These are phyloP conservation scores for Sarcodon sp. DNA, from an alignment of 768 basidiomycete genomes.

Conservation along the genomic window DNA sequence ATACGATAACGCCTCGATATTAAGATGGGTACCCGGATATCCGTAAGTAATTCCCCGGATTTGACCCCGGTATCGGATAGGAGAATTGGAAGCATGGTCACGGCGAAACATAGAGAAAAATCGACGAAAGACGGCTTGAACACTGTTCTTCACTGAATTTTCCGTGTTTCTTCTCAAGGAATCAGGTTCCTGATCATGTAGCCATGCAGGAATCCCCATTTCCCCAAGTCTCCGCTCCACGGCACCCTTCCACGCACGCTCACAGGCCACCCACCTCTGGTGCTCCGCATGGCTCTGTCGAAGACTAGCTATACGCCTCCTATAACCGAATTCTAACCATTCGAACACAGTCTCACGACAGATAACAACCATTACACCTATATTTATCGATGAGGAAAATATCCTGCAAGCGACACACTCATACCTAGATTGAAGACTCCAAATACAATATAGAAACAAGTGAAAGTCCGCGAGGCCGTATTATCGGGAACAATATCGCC, in stretches of 20 bases:
- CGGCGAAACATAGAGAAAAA: not conserved
- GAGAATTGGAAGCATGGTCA: not conserved
- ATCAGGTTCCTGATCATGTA: conserved; percentile 21
- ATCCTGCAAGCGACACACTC: conserved; percentile 15
- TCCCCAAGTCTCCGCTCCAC: conserved; percentile 51
- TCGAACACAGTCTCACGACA: conserved; percentile 65
- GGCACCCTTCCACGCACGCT: conserved; percentile 43
- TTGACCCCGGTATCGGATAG: conserved; percentile 1
- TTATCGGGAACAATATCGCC: conserved; percentile 57
- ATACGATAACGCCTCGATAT: conserved; percentile 44
- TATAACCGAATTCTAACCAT: conserved; percentile 53
- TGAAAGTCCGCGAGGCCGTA: conserved; percentile 42
- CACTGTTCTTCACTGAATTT: conserved; percentile 2
- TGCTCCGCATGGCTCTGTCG: conserved; percentile 30
- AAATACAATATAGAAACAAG: conserved; percentile 40
- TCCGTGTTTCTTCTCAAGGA: conserved; percentile 1
- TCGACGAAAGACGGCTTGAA: not conserved
- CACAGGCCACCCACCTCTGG: conserved; percentile 29
- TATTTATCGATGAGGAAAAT: not conserved
- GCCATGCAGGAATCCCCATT: conserved; percentile 37
- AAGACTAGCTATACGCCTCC: conserved; percentile 35
- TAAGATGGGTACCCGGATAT: conserved; percentile 38
- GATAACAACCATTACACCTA: conserved; percentile 41
- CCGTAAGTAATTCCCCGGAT: not conserved
- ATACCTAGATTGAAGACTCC: conserved; percentile 44